phyloP scores from a whole-genome alignment of 139 green algal genomes.

The Micractinium conductrix region DNA sequence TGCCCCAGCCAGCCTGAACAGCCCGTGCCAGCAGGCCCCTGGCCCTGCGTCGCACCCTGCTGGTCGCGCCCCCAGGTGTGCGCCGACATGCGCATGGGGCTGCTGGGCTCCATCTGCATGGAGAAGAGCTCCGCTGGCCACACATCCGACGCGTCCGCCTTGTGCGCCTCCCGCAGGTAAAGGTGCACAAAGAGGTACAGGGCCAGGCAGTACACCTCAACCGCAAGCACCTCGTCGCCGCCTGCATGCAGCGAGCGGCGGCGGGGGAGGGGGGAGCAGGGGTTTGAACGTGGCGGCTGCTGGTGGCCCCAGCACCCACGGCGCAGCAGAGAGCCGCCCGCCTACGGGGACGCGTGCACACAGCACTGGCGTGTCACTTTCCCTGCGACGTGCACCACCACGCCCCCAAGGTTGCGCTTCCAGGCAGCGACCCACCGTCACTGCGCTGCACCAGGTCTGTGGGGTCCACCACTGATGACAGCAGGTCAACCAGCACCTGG shows the following conservation, averaged over 20 bases:
- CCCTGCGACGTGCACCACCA: no score
- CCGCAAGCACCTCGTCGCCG: constrained; percentile 18
- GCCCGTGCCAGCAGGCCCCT: constrained; percentile 19
- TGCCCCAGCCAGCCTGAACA: neutral
- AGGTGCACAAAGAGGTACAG: constrained; percentile 79
- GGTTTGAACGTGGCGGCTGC: no score
- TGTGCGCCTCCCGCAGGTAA: constrained; percentile 67
- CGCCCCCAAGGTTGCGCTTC: neutral
- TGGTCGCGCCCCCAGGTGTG: constrained; percentile 18
- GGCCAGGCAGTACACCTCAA: constrained; percentile 68
- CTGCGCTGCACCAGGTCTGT: constrained; percentile 32
- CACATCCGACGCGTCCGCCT: constrained; percentile 72
- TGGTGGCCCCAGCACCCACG: neutral
- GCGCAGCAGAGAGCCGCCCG: no score
- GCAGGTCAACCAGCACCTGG: constrained; percentile 42
- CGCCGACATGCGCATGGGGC: constrained; percentile 33
- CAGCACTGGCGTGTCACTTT: no score
- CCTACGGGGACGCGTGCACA: no score
- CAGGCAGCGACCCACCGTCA: neutral
- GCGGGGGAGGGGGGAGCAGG: neutral
- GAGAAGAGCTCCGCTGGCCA: constrained; percentile 61
- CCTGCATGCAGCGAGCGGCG: no score
- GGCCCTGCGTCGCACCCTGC: constrained; percentile 34
- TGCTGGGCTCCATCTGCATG: constrained; percentile 35
- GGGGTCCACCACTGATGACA: constrained; percentile 27